Conservation (phyloP, 78 protist species). For the Salpingoeca rosetta region DNA sequence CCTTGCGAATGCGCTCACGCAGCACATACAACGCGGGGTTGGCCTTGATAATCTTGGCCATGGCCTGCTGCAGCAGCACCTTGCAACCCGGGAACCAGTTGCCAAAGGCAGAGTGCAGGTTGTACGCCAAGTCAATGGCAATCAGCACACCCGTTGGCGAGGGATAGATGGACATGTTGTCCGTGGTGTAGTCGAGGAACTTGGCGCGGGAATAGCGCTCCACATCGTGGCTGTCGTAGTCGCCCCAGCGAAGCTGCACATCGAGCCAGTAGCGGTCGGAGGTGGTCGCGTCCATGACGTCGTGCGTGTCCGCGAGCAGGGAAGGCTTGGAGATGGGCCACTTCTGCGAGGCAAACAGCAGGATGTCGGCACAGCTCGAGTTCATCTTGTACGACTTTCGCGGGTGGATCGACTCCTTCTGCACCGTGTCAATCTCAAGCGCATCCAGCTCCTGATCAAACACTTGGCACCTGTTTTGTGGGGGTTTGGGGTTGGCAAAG, state of each 20-base stretch:
- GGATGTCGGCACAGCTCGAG: slow-evolving; percentile 92
- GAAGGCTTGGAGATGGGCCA: slow-evolving; percentile 98
- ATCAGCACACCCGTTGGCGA: slow-evolving; percentile 94
- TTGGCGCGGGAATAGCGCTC: slow-evolving; percentile 89
- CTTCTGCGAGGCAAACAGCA: slow-evolving; percentile 89
- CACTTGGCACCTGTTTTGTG: slow-evolving; percentile 88
- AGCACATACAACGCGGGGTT: slow-evolving; percentile 89
- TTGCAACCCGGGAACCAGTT: slow-evolving; percentile 96
- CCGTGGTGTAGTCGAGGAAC: slow-evolving; percentile 97
- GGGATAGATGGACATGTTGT: slow-evolving; percentile 96
- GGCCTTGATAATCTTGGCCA: slow-evolving; percentile 93
- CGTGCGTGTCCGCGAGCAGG: slow-evolving; percentile 79
- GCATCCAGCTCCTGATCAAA: slow-evolving; percentile 94
- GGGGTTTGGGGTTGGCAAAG: background rate
- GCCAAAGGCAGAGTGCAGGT: slow-evolving; percentile 89
- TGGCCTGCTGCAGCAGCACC: slow-evolving; percentile 84
- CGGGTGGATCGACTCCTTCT: slow-evolving; percentile 99
- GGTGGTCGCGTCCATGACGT: slow-evolving; percentile 68
- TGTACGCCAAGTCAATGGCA: slow-evolving; percentile 98
- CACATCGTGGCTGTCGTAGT: slow-evolving; percentile 57
- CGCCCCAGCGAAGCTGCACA: slow-evolving; percentile 98
- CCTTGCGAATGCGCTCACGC: slow-evolving; percentile 98
- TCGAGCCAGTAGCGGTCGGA: slow-evolving; percentile 97
- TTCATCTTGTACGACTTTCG: slow-evolving; percentile 99
- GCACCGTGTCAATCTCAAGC: slow-evolving; percentile 95